Base-by-base conservation (phyloP, 345 rosid genomes). In the Arabis hirsuta region DNA sequence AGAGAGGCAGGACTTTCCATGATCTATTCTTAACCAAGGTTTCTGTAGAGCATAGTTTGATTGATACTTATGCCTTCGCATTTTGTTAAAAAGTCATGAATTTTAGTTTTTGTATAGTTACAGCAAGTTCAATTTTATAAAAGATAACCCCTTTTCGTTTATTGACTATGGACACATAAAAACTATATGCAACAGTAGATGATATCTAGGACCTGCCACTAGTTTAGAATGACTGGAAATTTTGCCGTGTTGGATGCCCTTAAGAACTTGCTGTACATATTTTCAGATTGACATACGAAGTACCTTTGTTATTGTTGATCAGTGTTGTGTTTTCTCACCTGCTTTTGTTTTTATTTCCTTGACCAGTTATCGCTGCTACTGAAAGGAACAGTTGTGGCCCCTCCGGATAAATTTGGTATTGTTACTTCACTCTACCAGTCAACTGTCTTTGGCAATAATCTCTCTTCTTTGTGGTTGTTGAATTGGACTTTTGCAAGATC, bases 341-440 rank as follows among this genome's bases (percentile, higher is more conserved):
- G 34, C 70, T 48, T 56, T 51, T 66, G 9, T 47, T 59, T 59
- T 26, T 43, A 22, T 34, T 72, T 61, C 73, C 31, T 45, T 65
- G 39, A 63, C 65, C 87, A 93, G 97, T 79, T 93, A 81, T 93
- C 96, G 0, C 74, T 90, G 82, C 83, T 93, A 52, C 65, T 93
- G 80, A 88, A 93, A 87, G 97, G 98, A 74, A 87, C 98, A 58
- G 97, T 90, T 61, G 96, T 93, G 76, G 97, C 98, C 27, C 97
- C 98, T 85, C 97, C 97, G 0, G 98, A 93, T 80, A 93, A 93
- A 81, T 93, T 88, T 85, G 98, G 98, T 93, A 86, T 80, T 34
- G 43, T 65, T 70, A 31, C 62, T 57, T 51, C 63, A 50, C 55
- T 65, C 48, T 22, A 57, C 55, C 34, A 31, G 9, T 19, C 55